Percentiles rank a stretch among this genome's conserved stretches.
Evolutionary conservation across 1,139 yeast species (phyloP).

Genomic region (Hanseniaspora gamundiae): DNA sequence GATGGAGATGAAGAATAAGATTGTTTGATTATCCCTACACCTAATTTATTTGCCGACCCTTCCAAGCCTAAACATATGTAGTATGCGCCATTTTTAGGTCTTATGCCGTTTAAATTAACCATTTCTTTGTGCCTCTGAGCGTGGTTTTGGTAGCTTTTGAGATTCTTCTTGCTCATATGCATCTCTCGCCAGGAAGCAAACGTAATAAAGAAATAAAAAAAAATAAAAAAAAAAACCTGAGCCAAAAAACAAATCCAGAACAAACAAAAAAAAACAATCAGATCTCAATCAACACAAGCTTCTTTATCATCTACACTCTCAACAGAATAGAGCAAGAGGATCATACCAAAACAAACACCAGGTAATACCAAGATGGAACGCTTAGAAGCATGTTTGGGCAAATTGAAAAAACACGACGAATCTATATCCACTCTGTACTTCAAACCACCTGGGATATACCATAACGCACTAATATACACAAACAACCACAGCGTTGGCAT

Average conservation of each 20-base stretch:
- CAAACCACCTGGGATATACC: conserved; percentile 26
- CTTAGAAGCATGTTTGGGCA: conserved; percentile 17
- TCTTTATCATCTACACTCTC: too few species aligned
- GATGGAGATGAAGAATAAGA: conserved; percentile 37
- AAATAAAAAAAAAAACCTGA: too few species aligned
- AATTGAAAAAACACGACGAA: conserved; percentile 17
- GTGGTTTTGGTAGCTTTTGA: too few species aligned
- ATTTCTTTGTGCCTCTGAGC: not conserved
- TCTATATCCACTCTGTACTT: conserved; percentile 21
- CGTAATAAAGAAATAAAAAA: too few species aligned
- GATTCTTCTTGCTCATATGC: too few species aligned
- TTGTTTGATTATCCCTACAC: conserved; percentile 84
- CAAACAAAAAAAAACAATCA: too few species aligned
- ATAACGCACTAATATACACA: conserved; percentile 20
- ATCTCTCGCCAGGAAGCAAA: too few species aligned
- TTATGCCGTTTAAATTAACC: not conserved
- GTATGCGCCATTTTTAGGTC: conserved; percentile 30
- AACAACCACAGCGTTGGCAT: conserved; percentile 15
- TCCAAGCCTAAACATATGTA: conserved; percentile 82
- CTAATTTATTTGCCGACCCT: conserved; percentile 94
- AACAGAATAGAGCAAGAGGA: too few species aligned
- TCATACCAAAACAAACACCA: not conserved
- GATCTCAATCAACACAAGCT: too few species aligned
- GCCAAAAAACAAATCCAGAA: too few species aligned
- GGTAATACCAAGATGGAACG: not conserved